A percentile compares a stretch with the other conserved stretches of the same genome.
These are phyloP conservation scores for Podospora anserina DNA, from an alignment of 495 filamentous ascomycete genomes.

Conservation along the genomic window DNA sequence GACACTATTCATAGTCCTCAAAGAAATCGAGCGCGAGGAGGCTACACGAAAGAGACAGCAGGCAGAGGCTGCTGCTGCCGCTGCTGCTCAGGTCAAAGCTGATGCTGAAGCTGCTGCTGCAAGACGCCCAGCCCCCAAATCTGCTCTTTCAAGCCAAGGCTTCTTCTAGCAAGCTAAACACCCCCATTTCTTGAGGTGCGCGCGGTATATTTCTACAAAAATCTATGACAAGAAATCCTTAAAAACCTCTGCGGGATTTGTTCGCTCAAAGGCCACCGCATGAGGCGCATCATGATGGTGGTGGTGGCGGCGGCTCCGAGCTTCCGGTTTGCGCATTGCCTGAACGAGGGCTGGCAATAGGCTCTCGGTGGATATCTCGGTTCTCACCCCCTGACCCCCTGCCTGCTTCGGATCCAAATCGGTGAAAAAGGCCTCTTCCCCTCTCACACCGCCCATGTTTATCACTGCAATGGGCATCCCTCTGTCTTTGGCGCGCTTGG, in stretches of 20 bases:
- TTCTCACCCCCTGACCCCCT: slow-evolving; percentile 49
- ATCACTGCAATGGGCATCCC: slow-evolving; percentile 83
- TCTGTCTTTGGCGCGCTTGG: slow-evolving; percentile 72
- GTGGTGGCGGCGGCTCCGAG: not conserved
- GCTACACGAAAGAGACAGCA: slow-evolving; percentile 52
- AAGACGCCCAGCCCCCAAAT: slow-evolving; percentile 5
- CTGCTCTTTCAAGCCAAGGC: slow-evolving; percentile 26
- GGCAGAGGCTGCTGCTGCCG: slow-evolving; percentile 19
- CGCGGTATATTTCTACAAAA: slow-evolving; percentile 18
- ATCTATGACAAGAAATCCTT: slow-evolving; percentile 52
- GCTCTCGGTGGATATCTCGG: slow-evolving; percentile 53
- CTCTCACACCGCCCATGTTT: slow-evolving; percentile 79
- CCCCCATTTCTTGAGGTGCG: not conserved
- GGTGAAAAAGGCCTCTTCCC: slow-evolving; percentile 67
- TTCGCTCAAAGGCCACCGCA: not conserved
- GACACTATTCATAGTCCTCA: slow-evolving; percentile 55
- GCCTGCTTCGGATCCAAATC: slow-evolving; percentile 44
- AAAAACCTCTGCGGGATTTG: slow-evolving; percentile 33
- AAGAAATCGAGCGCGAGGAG: slow-evolving; percentile 78
- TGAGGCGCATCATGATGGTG: not conserved
- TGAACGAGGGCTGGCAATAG: slow-evolving; percentile 54
- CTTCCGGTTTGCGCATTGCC: slow-evolving; percentile 25
- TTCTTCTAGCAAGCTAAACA: slow-evolving; percentile 38
- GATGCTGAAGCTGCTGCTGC: not conserved
- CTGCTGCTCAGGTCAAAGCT: slow-evolving; percentile 8